phyloP scores from a whole-genome alignment of 176 grass and related monocot genomes.

The Oryza coarctata region DNA sequence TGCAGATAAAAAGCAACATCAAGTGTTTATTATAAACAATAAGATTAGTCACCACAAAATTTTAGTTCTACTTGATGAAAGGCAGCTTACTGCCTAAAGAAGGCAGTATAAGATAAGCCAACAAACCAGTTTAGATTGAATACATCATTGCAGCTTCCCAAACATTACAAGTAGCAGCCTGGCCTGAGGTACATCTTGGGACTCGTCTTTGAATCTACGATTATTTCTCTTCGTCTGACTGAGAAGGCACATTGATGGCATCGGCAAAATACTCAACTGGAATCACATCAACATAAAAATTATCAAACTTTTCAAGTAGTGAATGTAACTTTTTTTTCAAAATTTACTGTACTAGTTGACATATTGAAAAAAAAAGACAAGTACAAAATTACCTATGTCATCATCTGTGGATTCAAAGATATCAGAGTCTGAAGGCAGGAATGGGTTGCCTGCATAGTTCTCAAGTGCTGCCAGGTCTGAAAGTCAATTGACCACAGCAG shows the following conservation, averaged over 20 bases:
- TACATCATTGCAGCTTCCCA: neutral
- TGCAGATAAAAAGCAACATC: neutral
- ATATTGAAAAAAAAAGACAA: neutral
- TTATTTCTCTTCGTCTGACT: conserved; percentile 75
- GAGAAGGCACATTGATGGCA: conserved; percentile 53
- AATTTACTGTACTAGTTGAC: neutral
- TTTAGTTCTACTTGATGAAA: conserved; percentile 20
- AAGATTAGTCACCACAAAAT: conserved; percentile 48
- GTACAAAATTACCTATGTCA: conserved; percentile 65
- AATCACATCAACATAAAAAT: conserved; percentile 6
- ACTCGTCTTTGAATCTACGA: conserved; percentile 13
- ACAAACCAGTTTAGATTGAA: neutral
- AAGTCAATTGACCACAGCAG: conserved; percentile 1
- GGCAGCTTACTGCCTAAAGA: neutral
- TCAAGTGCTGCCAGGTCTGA: conserved; percentile 77
- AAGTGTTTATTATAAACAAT: conserved; percentile 12
- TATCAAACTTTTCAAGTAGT: neutral
- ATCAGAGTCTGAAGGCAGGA: conserved; percentile 78
- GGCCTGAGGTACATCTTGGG: neutral
- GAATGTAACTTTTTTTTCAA: neutral
- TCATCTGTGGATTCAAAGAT: conserved; percentile 75
- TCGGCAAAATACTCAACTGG: conserved; percentile 82
- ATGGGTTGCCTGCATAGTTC: conserved; percentile 79
- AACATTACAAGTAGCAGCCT: conserved; percentile 12
- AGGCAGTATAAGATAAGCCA: conserved; percentile 4